Percentiles rank a stretch among this genome's conserved stretches.
Evolutionary conservation across 345 rosid genomes (phyloP).

Genomic region (Streptanthus diversifolius): DNA sequence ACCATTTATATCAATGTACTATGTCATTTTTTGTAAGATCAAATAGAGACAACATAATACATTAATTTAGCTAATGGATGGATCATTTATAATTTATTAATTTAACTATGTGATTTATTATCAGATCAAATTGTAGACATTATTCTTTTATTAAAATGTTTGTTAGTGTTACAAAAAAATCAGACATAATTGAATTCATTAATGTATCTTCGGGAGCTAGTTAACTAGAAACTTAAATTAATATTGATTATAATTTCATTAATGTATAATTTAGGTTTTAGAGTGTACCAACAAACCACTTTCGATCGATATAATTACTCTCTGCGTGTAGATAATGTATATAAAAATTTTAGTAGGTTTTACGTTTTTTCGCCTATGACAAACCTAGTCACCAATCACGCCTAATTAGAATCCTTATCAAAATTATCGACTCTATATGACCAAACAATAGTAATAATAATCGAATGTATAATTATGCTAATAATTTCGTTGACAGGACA

Average conservation of each 20-base stretch:
- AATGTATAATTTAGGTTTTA: neutral
- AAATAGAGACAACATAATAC: no score
- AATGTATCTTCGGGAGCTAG: neutral
- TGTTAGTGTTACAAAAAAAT: neutral
- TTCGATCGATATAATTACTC: neutral
- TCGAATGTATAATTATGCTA: neutral
- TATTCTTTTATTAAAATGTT: neutral
- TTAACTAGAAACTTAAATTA: neutral
- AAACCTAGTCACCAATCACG: conserved; percentile 37
- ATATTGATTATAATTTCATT: neutral
- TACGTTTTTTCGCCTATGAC: conserved; percentile 39
- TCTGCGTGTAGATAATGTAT: neutral
- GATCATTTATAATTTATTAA: neutral
- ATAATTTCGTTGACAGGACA: conserved; percentile 19
- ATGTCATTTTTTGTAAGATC: no score
- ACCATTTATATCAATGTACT: no score
- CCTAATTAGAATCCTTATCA: conserved; percentile 31
- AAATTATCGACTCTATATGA: neutral
- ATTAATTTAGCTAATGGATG: no score
- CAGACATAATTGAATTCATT: neutral
- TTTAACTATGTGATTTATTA: neutral
- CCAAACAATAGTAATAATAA: neutral
- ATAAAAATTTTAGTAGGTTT: conserved; percentile 9
- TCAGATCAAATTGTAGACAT: neutral
- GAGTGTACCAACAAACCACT: neutral